Evolutionary conservation across 305 asterid species (phyloP), one percentile per base, ranked within the genome.

Genomic region (Plantago coronopus): DNA sequence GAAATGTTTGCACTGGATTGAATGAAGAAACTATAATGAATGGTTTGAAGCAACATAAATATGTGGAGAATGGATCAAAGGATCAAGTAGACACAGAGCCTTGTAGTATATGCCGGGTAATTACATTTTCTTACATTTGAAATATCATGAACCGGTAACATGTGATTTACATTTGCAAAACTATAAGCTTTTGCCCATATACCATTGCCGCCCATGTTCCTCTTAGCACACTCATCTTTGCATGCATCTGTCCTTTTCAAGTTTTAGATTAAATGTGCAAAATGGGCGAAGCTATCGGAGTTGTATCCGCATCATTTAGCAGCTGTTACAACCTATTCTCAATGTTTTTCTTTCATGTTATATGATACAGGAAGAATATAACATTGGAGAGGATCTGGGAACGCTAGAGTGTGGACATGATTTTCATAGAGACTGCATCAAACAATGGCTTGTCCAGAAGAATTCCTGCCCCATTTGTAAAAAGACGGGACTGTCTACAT

Each of bases 101-200:
- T 12, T 93, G 99, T 81, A 85, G 97, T 55, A 76, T 93, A 45
- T 93, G 99, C 64, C 94, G 94, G 78, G 99, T 93, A 77, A 18
- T 66, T 2, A 22, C 21, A 9, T 53, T 49, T 46, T 49, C 55
- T 44, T 57, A 62, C 21, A 38, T 56, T 64, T 19, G n/a, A 58
- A 40, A 48, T 23, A 53, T 25, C 14, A 51, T 51, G n/a, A 16
- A 45, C 6, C 29, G 20, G 14, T 49, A 20, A 51, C 13, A 2
- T 20, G 56, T 50, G 23, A 21, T 15, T 13, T 50, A 21, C 17
- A 12, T 4, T 10, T 49, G 29, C 25, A 48, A 18, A 18, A 5
- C 54, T 17, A n/a, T 17, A 48, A 48, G 27, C 12, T 49, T 49
- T 12, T 50, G 12, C 10, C 7, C 13, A 7, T 34, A 34, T 2